Evolutionary conservation across 768 basidiomycete genomes (phyloP).

Genomic region (Mycena venus): DNA sequence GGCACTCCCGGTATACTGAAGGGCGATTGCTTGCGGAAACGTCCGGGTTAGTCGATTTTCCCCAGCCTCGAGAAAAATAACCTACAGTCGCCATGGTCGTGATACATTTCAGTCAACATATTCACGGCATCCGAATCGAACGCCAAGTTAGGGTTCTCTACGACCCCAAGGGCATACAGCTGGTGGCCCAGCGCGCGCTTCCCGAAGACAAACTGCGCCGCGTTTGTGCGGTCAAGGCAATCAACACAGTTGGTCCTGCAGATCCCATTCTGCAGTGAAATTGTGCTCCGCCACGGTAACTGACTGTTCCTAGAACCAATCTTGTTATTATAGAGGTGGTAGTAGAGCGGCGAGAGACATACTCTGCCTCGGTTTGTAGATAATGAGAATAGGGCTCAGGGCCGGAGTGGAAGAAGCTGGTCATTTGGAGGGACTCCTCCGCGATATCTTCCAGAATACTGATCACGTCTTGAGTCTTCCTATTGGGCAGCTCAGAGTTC

Average conservation of each 20-base stretch:
- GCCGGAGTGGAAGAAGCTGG: conserved; percentile 96
- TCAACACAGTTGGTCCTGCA: conserved; percentile 97
- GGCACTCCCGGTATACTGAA: conserved; percentile 97
- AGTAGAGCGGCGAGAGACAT: conserved; percentile 36
- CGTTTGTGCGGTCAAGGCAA: conserved; percentile 96
- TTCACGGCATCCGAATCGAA: conserved; percentile 97
- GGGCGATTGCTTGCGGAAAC: conserved; percentile 78
- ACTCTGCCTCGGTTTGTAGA: conserved; percentile 61
- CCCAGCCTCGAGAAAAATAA: not conserved
- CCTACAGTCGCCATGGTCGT: conserved; percentile 96
- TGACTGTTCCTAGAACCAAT: conserved; percentile 41
- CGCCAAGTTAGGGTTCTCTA: conserved; percentile 85
- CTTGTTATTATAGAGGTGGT: not conserved
- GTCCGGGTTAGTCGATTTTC: not conserved
- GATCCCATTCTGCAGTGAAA: conserved; percentile 91
- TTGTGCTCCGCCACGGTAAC: conserved; percentile 69
- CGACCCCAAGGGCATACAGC: conserved; percentile 92
- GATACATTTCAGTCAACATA: conserved; percentile 99
- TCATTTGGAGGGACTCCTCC: conserved; percentile 91
- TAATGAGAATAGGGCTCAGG: conserved; percentile 85
- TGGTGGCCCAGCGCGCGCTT: conserved; percentile 96
- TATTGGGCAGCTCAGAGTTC: conserved; percentile 44
- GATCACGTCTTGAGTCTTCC: conserved; percentile 96
- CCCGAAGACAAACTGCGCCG: conserved; percentile 96
- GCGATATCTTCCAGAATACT: conserved; percentile 95